Evolutionary conservation across 768 basidiomycete genomes (phyloP).

Genomic region (Trametes elegans): DNA sequence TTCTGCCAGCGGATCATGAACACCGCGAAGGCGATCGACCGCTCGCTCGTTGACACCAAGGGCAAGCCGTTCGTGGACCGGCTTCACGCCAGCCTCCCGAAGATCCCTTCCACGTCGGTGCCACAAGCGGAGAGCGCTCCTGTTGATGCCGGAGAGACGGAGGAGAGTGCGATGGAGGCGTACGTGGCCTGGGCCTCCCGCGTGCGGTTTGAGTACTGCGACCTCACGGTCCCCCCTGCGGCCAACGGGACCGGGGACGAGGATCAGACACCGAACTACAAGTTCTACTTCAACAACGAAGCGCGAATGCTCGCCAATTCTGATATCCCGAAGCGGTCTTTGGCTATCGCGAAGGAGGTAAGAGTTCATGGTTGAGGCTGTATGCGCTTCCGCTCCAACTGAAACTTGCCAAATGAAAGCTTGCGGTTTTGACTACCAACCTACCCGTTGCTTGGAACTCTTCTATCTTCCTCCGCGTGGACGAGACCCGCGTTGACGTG

Average conservation of each 20-base stretch:
- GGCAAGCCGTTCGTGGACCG: slow-evolving; percentile 83
- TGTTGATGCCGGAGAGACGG: slow-evolving; percentile 52
- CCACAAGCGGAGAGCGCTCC: slow-evolving; percentile 33
- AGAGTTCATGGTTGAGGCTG: slow-evolving; percentile 1
- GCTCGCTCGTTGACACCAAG: slow-evolving; percentile 85
- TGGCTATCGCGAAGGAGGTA: slow-evolving; percentile 95
- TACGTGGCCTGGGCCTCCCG: slow-evolving; percentile 86
- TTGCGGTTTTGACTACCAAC: slow-evolving; percentile 91
- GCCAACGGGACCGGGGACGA: slow-evolving; percentile 33
- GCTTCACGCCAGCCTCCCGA: slow-evolving; percentile 73
- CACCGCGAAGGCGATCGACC: slow-evolving; percentile 83
- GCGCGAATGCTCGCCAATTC: slow-evolving; percentile 81
- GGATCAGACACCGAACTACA: slow-evolving; percentile 68
- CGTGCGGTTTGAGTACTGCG: slow-evolving; percentile 89
- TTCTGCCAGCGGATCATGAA: slow-evolving; percentile 87
- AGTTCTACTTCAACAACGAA: slow-evolving; percentile 80
- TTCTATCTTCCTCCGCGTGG: slow-evolving; percentile 89
- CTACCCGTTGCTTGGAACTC: slow-evolving; percentile 95
- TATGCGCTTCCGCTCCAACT: slow-evolving; percentile 2
- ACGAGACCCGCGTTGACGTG: slow-evolving; percentile 88
- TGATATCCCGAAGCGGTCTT: slow-evolving; percentile 85
- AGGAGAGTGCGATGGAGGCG: slow-evolving; percentile 62
- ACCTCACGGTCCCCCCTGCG: slow-evolving; percentile 55
- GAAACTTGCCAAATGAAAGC: slow-evolving; percentile 41
- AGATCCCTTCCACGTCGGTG: slow-evolving; percentile 41